Evolutionary conservation across 2,329 filamentous ascomycete genomes (phyloP), one percentile per base, ranked within the genome.

Genomic region (Aphanocladium album): DNA sequence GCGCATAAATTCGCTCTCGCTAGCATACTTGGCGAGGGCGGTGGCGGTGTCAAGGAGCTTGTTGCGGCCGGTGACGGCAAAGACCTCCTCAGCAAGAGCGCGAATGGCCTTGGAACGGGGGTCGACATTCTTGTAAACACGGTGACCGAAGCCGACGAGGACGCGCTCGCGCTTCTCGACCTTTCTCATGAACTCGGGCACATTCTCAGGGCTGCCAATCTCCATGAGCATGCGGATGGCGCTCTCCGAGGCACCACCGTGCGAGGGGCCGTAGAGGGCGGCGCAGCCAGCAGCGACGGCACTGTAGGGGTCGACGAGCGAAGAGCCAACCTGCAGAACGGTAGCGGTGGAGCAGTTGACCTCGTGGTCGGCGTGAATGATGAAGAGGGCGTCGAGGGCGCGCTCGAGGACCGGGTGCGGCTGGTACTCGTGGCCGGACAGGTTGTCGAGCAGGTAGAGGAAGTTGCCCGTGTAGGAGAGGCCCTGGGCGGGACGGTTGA

Each of bases 311-410:
- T 85, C 83, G 0, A 84, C 79, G 12, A 85, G 70, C 0, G 80
- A 81, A 60, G 79, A 82, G 8, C 83, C 81, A 21, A 84, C 81
- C 60, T 84, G 80, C 17, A 85, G 71, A 35, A 83, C 77, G 1
- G 82, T 80, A 1, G 83, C 81, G 0, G 82, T 84, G 2, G 80
- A 81, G 66, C 81, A 79, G 64, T 84, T 83, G 68, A 85, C 80
- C 62, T 84, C 83, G 66, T 86, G 83, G 64, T 86, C 83, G 2
- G 81, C 79, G 63, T 83, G 81, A 25, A 85, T 76, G 58, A 84
- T 79, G 66, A 82, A 82, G 2, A 85, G 74, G 6, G 76, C 75
- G 57, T 84, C 80, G 17, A 85, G 71, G n/a, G 77, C 77, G 64
- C 76, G 77, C 53, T 79, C 79, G 8, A 84, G 70, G 4, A 79